Evolutionary conservation across 345 rosid species (phyloP).

Genomic region (Brassica rapa): DNA sequence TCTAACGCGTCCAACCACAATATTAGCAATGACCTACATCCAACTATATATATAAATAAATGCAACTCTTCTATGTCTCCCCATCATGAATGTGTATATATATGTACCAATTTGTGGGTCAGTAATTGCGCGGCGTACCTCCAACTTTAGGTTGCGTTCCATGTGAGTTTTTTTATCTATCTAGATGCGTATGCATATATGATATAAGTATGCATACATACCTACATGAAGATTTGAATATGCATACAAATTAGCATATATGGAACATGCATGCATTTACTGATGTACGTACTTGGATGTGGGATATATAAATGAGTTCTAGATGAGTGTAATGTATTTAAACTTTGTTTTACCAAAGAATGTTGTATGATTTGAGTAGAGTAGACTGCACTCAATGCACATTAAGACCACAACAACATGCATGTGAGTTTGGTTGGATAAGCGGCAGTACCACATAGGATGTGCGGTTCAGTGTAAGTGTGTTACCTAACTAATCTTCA

Average conservation of each 20-base stretch:
- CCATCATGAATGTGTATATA: constrained; percentile 26
- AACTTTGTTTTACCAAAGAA: constrained; percentile 13
- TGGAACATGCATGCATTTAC: constrained; percentile 9
- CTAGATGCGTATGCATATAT: constrained; percentile 1
- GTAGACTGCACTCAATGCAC: constrained; percentile 17
- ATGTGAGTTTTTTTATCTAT: constrained; percentile 15
- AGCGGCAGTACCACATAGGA: constrained; percentile 33
- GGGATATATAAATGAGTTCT: neutral
- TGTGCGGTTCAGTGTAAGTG: constrained; percentile 28
- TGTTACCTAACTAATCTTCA: constrained; percentile 15
- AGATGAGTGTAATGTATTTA: constrained; percentile 14
- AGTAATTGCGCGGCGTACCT: constrained; percentile 25
- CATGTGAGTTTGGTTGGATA: constrained; percentile 36
- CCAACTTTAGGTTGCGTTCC: constrained; percentile 4
- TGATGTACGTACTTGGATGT: constrained; percentile 8
- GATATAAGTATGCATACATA: neutral
- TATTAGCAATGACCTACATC: constrained; percentile 35
- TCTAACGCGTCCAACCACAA: constrained; percentile 24
- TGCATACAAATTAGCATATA: neutral
- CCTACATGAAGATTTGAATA: neutral
- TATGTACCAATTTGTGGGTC: constrained; percentile 33
- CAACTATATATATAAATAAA: constrained; percentile 28
- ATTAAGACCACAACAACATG: constrained; percentile 28
- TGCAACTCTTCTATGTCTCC: constrained; percentile 29
- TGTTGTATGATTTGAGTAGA: constrained; percentile 17